Conservation (phyloP, 2,329 filamentous ascomycete genomes). For the Aspergillus versicolor region DNA sequence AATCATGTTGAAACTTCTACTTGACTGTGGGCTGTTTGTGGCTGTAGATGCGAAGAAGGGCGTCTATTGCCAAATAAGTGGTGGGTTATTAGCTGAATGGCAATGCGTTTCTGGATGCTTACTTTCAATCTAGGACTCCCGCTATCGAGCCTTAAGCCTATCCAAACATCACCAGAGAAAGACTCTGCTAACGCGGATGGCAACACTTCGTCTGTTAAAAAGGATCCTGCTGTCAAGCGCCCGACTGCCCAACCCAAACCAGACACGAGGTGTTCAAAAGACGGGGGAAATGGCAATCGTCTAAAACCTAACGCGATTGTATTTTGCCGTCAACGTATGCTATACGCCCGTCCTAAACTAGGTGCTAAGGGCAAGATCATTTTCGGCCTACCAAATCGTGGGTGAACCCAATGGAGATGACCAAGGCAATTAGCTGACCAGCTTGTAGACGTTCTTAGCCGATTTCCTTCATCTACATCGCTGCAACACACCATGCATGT, state of each 20-base stretch:
- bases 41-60: slow-evolving; percentile 58
- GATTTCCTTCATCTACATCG: slow-evolving; percentile 51
- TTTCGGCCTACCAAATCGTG: slow-evolving; percentile 63
- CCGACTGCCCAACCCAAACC: not conserved
- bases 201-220: not conserved
- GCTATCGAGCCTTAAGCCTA: slow-evolving; percentile 30
- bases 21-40: slow-evolving; percentile 75
- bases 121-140: slow-evolving; percentile 26
- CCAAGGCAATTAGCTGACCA: not conserved
- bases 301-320: slow-evolving; percentile 58
- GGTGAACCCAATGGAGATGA: slow-evolving; percentile 64
- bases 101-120: not conserved
- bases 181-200: not conserved
- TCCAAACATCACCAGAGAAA: slow-evolving; percentile 12
- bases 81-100: slow-evolving; percentile 44
- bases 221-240: not conserved
- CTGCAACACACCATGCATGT: slow-evolving; percentile 63
- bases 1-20: slow-evolving; percentile 73
- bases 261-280: not conserved
- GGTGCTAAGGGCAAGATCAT: slow-evolving; percentile 67
- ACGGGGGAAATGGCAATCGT: not conserved
- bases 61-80: slow-evolving; percentile 78
- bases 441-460: slow-evolving; percentile 72
- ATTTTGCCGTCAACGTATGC: slow-evolving; percentile 78
- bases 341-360: slow-evolving; percentile 75